Conservation (phyloP, 1,284 basidiomycete species). For the Mrakiaceae sp. region DNA sequence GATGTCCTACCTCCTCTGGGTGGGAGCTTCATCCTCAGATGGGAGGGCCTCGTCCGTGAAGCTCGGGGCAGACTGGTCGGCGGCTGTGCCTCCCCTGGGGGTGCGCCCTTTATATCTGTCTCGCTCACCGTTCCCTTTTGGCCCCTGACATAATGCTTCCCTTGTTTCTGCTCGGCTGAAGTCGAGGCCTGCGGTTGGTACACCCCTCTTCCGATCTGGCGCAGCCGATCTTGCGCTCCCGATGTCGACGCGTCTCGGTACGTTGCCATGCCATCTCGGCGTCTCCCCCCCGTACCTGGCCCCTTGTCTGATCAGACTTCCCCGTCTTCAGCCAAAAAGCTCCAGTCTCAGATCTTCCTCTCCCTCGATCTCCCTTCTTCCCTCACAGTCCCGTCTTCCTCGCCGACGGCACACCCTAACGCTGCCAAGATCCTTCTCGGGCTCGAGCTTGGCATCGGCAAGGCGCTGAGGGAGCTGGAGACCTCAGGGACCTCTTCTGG, state of each 20-base stretch:
- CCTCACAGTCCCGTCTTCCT: neutral
- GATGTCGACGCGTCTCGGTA: neutral
- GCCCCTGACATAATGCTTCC: neutral
- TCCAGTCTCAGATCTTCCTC: conserved; percentile 1
- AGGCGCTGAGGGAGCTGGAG: neutral
- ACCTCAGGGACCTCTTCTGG: no score
- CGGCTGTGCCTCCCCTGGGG: neutral
- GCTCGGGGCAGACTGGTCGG: neutral
- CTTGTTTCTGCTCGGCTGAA: neutral
- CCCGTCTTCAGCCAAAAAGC: neutral
- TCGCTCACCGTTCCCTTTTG: no score
- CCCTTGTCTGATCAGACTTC: neutral
- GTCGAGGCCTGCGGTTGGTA: neutral
- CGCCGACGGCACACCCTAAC: neutral
- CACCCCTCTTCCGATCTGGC: neutral
- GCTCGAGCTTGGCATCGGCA: neutral
- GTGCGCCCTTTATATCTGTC: no score
- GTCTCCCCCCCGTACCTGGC: neutral
- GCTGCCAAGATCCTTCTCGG: neutral
- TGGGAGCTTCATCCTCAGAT: neutral
- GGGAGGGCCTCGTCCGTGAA: neutral
- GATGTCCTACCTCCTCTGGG: neutral
- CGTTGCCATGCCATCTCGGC: neutral
- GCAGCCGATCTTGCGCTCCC: neutral
- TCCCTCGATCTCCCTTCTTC: neutral